Evolutionary conservation across 1,284 basidiomycete species (phyloP).

Genomic region (Caloboletus firmus): DNA sequence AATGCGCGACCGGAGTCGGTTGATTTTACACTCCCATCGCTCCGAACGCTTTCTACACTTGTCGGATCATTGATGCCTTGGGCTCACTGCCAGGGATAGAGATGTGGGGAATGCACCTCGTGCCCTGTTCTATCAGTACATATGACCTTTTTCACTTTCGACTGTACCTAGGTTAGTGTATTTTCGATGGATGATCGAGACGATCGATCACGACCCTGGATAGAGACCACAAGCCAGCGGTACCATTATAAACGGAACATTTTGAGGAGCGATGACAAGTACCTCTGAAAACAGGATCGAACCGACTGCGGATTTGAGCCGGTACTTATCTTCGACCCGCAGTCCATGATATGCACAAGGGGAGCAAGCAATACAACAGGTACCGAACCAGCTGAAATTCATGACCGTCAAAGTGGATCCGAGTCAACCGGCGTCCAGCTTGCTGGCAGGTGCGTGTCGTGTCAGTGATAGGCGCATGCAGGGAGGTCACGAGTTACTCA

Average conservation of each 20-base stretch:
- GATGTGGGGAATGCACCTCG: not conserved
- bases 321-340: too few species aligned
- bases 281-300: too few species aligned
- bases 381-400: not conserved
- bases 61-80: conserved; percentile 35
- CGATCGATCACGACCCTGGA: too few species aligned
- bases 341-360: too few species aligned
- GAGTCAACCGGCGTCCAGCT: not conserved
- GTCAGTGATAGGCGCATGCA: too few species aligned
- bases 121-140: not conserved
- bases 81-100: conserved; percentile 23
- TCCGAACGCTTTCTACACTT: conserved; percentile 29
- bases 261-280: too few species aligned
- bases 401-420: not conserved
- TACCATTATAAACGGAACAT: too few species aligned
- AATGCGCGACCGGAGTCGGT: conserved; percentile 22
- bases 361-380: too few species aligned
- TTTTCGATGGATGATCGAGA: not conserved
- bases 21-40: conserved; percentile 34
- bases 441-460: not conserved
- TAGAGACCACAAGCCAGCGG: too few species aligned
- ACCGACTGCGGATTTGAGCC: too few species aligned
- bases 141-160: not conserved
- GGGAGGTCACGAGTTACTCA: too few species aligned
- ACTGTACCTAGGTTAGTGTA: not conserved